phyloP scores from a whole-genome alignment of 768 basidiomycete species.

The Leccinum boreale region DNA sequence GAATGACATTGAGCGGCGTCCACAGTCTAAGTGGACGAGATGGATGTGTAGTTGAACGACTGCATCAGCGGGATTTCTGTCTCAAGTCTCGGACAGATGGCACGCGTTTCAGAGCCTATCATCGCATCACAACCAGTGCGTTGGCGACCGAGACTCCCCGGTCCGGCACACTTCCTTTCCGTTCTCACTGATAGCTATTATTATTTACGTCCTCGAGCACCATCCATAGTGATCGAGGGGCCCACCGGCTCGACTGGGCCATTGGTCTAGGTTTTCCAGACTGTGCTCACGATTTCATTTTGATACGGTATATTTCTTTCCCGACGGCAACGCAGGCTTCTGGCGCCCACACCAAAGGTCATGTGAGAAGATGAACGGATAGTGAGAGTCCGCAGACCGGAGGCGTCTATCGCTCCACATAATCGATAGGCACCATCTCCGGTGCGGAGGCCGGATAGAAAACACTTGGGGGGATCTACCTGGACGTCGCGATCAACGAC shows the following conservation, averaged over 20 bases:
- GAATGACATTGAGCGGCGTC: background rate
- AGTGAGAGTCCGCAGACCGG: background rate
- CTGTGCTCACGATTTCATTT: conserved; percentile 1
- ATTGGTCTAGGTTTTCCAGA: background rate
- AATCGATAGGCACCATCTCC: conserved; percentile 19
- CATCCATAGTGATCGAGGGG: too few species aligned
- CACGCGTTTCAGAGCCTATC: background rate
- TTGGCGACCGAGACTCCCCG: conserved; percentile 11
- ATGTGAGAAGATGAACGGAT: conserved; percentile 5
- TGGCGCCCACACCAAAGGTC: conserved; percentile 1
- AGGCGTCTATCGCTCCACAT: background rate
- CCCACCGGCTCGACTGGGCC: background rate
- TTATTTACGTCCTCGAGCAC: too few species aligned
- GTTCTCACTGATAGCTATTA: background rate
- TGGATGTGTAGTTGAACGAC: background rate
- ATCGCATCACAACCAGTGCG: conserved; percentile 20
- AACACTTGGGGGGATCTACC: background rate
- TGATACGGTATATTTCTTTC: background rate
- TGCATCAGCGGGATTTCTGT: background rate
- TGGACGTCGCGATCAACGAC: conserved; percentile 11
- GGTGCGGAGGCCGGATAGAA: conserved; percentile 3
- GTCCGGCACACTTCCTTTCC: background rate
- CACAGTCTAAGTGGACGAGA: background rate
- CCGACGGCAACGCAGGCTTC: conserved; percentile 2
- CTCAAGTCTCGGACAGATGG: background rate